These are phyloP conservation scores for Oryza glumipatula DNA, from an alignment of 176 grass and related monocot species.

Conservation along the genomic window DNA sequence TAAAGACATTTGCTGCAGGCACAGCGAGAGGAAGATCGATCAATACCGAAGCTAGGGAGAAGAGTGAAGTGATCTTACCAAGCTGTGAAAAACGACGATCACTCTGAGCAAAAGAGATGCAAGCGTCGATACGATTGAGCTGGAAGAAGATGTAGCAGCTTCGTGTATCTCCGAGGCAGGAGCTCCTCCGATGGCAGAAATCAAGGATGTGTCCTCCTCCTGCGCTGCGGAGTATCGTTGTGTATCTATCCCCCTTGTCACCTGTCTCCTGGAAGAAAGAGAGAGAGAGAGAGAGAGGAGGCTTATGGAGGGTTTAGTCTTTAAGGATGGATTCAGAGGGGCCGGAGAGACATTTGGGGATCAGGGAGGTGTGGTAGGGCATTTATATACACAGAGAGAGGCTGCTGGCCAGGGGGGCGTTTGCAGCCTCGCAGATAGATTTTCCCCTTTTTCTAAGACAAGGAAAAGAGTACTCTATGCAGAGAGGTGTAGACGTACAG, in stretches of 20 bases:
- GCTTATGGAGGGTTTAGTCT: constrained; percentile 54
- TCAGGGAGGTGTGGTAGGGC: constrained; percentile 22
- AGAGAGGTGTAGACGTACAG: background rate
- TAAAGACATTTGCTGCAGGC: background rate
- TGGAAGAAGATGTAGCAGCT: background rate
- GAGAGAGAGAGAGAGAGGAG: constrained; percentile 14
- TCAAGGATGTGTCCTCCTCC: background rate
- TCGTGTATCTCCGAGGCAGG: background rate
- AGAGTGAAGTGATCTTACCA: background rate
- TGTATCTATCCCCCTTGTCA: background rate
- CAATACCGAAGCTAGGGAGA: background rate
- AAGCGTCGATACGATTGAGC: background rate
- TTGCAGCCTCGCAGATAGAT: constrained; percentile 24
- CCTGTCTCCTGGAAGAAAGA: background rate
- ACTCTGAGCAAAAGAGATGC: background rate
- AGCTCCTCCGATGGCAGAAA: background rate
- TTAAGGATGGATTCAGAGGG: constrained; percentile 28
- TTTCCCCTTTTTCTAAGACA: constrained; percentile 25
- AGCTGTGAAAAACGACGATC: background rate
- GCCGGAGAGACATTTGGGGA: constrained; percentile 48
- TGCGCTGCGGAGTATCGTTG: too few species aligned
- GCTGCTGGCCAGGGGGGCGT: background rate
- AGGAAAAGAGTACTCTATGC: background rate
- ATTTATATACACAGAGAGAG: constrained; percentile 21
- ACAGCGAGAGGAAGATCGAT: background rate